phyloP scores from a whole-genome alignment of 257 asterid species.

The Mentha longifolia region DNA sequence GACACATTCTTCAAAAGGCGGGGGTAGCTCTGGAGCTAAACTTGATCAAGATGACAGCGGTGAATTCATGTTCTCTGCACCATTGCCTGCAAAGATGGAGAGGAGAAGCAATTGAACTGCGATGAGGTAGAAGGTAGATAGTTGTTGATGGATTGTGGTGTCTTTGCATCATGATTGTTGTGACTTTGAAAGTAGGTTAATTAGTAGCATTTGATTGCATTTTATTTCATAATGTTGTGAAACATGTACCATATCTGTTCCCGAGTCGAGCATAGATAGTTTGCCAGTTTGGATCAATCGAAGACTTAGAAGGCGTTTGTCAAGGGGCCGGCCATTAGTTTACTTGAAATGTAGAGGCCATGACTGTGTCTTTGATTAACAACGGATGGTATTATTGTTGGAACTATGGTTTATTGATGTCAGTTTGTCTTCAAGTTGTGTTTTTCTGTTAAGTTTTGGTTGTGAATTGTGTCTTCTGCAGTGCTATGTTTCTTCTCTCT shows the following conservation, averaged over 20 bases:
- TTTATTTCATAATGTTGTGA: conserved; percentile 23
- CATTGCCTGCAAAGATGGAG: conserved; percentile 66
- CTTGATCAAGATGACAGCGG: conserved; percentile 23
- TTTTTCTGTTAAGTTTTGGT: background rate
- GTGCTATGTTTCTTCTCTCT: background rate
- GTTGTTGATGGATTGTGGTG: background rate
- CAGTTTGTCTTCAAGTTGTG: background rate
- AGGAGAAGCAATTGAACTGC: conserved; percentile 38
- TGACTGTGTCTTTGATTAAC: too few relatives aligned
- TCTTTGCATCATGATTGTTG: conserved; percentile 16
- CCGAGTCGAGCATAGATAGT: background rate
- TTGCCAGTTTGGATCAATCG: conserved; percentile 11
- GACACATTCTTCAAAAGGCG: conserved; percentile 23
- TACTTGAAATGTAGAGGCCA: too few relatives aligned
- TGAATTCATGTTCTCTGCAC: conserved; percentile 50
- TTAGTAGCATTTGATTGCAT: background rate
- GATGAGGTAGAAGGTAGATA: conserved; percentile 37
- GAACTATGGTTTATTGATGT: background rate
- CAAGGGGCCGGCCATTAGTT: too few relatives aligned
- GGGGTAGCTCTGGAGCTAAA: conserved; percentile 17
- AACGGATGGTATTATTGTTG: background rate
- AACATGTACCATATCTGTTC: conserved; percentile 18
- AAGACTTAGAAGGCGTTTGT: too few relatives aligned
- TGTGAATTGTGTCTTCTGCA: background rate
- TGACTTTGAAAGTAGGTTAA: conserved; percentile 29